phyloP scores from a whole-genome alignment of 495 filamentous ascomycete genomes.

The Penicillium simplicissimum region DNA sequence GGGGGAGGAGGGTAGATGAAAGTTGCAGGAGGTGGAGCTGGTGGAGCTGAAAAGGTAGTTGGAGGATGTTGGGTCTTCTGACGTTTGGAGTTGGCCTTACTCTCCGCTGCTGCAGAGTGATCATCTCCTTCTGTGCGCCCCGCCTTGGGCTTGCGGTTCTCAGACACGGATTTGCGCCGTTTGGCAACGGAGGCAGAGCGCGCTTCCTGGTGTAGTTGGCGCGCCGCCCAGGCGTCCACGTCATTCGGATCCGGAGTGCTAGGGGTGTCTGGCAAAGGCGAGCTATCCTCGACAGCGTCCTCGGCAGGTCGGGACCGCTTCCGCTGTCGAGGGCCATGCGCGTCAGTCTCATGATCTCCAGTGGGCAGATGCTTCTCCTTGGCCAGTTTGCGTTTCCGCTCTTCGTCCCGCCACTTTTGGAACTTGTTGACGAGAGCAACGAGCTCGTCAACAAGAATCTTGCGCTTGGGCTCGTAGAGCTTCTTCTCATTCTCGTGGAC shows the following conservation, averaged over 20 bases:
- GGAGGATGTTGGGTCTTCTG: constrained; percentile 13
- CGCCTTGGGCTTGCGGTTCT: constrained; percentile 13
- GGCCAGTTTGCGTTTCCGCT: constrained; percentile 73
- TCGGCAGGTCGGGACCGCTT: constrained; percentile 25
- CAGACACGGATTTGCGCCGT: constrained; percentile 26
- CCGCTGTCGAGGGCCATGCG: constrained; percentile 23
- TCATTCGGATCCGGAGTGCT: constrained; percentile 65
- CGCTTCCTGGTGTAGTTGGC: constrained; percentile 74
- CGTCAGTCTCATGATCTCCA: constrained; percentile 13
- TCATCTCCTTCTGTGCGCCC: constrained; percentile 15
- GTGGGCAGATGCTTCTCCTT: constrained; percentile 57
- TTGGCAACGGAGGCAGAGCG: constrained; percentile 42
- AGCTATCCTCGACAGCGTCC: constrained; percentile 22
- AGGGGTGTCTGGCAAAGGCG: constrained; percentile 30
- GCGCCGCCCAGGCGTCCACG: constrained; percentile 69
- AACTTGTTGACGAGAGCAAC: constrained; percentile 83
- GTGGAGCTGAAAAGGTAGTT: constrained; percentile 10
- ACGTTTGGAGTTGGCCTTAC: constrained; percentile 35
- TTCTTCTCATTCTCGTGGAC: constrained; percentile 81
- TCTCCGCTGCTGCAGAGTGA: constrained; percentile 21
- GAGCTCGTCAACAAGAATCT: constrained; percentile 80
- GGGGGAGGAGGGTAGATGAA: constrained; percentile 32
- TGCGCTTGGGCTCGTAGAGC: constrained; percentile 80
- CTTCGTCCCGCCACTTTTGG: constrained; percentile 81
- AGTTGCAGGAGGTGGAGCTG: constrained; percentile 79